Conservation (phyloP, 78 protist species). For the Dictyostelium intermedium region DNA sequence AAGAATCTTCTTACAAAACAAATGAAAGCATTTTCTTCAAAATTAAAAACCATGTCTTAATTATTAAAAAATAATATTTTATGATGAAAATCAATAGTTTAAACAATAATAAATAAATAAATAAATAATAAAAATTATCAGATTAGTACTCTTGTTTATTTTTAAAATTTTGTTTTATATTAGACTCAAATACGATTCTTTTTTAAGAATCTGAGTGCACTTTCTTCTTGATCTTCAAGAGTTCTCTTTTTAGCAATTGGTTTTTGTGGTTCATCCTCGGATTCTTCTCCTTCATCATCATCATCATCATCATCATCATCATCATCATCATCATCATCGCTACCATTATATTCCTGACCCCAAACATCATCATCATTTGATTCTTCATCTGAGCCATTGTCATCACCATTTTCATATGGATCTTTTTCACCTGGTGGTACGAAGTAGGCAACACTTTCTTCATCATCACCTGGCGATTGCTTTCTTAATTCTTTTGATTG, state of each 20-base stretch:
- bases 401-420: slow-evolving; percentile 15
- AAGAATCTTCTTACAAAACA: background rate
- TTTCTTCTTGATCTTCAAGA: slow-evolving; percentile 43
- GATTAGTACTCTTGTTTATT: background rate
- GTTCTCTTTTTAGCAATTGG: slow-evolving; percentile 1
- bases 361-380: background rate
- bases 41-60: background rate
- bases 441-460: slow-evolving; percentile 33
- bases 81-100: no score
- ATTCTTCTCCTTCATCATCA: background rate
- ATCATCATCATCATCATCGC: background rate
- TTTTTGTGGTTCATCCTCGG: slow-evolving; percentile 1
- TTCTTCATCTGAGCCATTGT: slow-evolving; percentile 18
- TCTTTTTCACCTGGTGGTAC: slow-evolving; percentile 56
- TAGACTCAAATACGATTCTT: slow-evolving; percentile 12
- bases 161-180: background rate
- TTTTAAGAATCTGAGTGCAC: slow-evolving; percentile 29
- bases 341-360: slow-evolving; percentile 1
- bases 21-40: background rate
- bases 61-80: background rate
- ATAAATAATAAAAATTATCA: no score
- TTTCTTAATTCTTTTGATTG: slow-evolving; percentile 1
- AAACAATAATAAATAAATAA: no score
- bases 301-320: slow-evolving; percentile 17
- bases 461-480: background rate